Percentiles rank a stretch among this genome's conserved stretches.
Evolutionary conservation across 768 basidiomycete genomes (phyloP).

Genomic region (Tricholomella constricta): DNA sequence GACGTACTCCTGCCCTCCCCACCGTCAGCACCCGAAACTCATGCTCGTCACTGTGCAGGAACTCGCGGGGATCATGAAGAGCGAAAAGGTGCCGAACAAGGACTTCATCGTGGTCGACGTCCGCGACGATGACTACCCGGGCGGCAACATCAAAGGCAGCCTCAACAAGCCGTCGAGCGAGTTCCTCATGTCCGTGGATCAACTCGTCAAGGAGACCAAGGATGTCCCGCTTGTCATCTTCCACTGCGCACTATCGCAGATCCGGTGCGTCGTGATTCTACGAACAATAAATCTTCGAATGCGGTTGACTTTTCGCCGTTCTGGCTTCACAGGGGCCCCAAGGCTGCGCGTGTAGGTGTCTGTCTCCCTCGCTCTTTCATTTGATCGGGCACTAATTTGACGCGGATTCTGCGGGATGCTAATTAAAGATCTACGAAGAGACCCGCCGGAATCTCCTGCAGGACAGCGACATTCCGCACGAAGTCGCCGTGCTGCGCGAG

Average conservation of each 20-base stretch:
- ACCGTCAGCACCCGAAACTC: neutral
- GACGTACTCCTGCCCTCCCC: slow-evolving; percentile 16
- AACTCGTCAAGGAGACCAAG: slow-evolving; percentile 61
- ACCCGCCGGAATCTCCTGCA: slow-evolving; percentile 51
- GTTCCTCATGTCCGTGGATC: slow-evolving; percentile 59
- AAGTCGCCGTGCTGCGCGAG: slow-evolving; percentile 66
- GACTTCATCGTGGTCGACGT: slow-evolving; percentile 84
- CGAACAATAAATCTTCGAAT: neutral
- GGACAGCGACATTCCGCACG: slow-evolving; percentile 44
- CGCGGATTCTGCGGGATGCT: neutral
- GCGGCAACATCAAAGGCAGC: slow-evolving; percentile 75
- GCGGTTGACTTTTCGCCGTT: neutral
- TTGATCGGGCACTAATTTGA: too few relatives aligned
- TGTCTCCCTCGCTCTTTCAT: slow-evolving; percentile 1
- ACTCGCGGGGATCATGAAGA: slow-evolving; percentile 69
- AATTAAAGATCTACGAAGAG: slow-evolving; percentile 64
- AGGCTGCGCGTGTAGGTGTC: slow-evolving; percentile 65
- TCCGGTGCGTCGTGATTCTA: slow-evolving; percentile 51
- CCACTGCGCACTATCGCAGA: slow-evolving; percentile 78
- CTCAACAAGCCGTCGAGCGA: slow-evolving; percentile 61
- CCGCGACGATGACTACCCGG: slow-evolving; percentile 77
- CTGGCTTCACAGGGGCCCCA: slow-evolving; percentile 60
- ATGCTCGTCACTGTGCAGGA: slow-evolving; percentile 43
- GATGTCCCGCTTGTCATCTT: slow-evolving; percentile 68
- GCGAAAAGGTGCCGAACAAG: slow-evolving; percentile 54